Evolutionary conservation across 1,139 yeast genomes (phyloP), one percentile per base, ranked within the genome.

Genomic region (Nadsonia commutata): DNA sequence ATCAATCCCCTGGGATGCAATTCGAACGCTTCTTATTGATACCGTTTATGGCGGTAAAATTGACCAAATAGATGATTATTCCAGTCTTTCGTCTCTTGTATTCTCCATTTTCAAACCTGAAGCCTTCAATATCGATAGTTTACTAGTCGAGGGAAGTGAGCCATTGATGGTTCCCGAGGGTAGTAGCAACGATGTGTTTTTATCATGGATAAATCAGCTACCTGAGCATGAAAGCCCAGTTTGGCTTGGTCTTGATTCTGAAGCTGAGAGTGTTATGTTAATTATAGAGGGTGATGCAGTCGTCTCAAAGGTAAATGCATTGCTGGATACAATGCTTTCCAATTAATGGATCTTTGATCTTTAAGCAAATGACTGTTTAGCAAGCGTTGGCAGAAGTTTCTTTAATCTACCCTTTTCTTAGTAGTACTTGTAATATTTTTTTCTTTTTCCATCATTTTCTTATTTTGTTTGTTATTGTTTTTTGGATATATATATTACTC

Each of bases 41-140:
- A 68, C 80, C 11, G 67, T 76, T 1, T 84, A 84, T 54, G 94
- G 94, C 13, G 93, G 93, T 19, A 81, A 81, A 57, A 64, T 82
- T 38, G 78, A 76, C 46, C 56, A 63, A 39, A 51, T 43, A 0
- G 53, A 58, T 0, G 95, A 84, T 58, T 50, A 55, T 11, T 39
- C 50, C 11, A 48, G 47, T 22, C 47, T 73, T 18, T 45, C 45
- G 3, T 42, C 44, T 0, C 50, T 72, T 31, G 63, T 67, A 0
- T 37, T 43, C 6, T 46, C 49, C 16, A 46, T 68, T 1, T 65
- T 75, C 49, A 52, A 51, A 2, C 46, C 57, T 2, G 56, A 56
- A 0, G 55, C 71, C 2, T 71, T 65, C 47, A 66, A 64, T 20
- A 42, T 52, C 19, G 59, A 54, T 17, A 68, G 60, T 53, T 57